Conservation (phyloP, 2,329 filamentous ascomycete species). For the Davidsoniella neocaledoniae region DNA sequence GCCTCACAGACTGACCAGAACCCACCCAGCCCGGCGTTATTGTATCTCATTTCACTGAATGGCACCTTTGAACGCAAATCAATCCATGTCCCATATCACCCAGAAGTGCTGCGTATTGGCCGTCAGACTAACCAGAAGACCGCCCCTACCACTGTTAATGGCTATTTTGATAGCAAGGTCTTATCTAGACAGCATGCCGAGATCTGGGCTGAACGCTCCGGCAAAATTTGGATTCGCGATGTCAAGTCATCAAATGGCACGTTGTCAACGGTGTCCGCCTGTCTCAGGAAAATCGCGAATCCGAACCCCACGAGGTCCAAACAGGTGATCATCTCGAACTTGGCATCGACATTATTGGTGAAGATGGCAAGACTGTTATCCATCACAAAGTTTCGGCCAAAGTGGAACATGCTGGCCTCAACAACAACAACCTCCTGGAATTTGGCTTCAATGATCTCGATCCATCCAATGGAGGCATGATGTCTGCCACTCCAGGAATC, state of each 20-base stretch:
- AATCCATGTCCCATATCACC: conserved; percentile 79
- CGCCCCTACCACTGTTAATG: conserved; percentile 75
- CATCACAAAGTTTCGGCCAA: conserved; percentile 97
- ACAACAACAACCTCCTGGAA: conserved; percentile 64
- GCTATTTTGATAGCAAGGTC: conserved; percentile 96
- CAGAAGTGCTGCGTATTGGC: conserved; percentile 88
- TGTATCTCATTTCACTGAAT: conserved; percentile 80
- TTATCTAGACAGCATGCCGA: conserved; percentile 92
- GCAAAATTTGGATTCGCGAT: conserved; percentile 90
- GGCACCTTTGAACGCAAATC: conserved; percentile 95
- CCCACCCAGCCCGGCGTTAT: conserved; percentile 53
- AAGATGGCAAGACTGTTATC: conserved; percentile 95
- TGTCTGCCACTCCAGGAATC: conserved; percentile 51
- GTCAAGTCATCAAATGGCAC: conserved; percentile 98
- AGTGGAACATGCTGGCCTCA: conserved; percentile 83
- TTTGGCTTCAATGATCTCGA: conserved; percentile 89
- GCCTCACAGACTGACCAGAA: conserved; percentile 28
- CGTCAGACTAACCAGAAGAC: conserved; percentile 97
- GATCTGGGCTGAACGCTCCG: conserved; percentile 71
- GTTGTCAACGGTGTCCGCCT: conserved; percentile 80
- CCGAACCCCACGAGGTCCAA: conserved; percentile 82
- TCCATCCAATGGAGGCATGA: conserved; percentile 55
- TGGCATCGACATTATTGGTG: conserved; percentile 95
- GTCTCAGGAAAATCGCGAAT: conserved; percentile 89
- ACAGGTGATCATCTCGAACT: conserved; percentile 85